Evolutionary conservation across 371 early-diverging fungal genomes (phyloP).

Genomic region (Rozella allomycis): DNA sequence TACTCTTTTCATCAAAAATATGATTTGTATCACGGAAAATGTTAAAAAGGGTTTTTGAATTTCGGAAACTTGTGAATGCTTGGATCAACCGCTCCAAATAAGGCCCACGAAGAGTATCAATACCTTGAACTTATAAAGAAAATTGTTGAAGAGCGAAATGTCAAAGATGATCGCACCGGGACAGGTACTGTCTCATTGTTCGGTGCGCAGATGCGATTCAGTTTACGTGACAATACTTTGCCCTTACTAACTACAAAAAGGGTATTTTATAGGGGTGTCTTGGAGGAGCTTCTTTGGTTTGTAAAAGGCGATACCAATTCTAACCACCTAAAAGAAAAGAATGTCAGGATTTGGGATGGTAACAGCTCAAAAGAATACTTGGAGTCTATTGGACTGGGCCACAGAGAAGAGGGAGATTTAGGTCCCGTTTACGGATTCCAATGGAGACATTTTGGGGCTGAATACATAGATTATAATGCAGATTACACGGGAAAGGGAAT

Average conservation of each 20-base stretch:
- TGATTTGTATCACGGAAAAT: too few relatives aligned
- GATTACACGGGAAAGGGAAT: constrained; percentile 86
- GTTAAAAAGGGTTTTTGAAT: too few relatives aligned
- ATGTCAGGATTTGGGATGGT: constrained; percentile 92
- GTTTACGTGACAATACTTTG: constrained; percentile 46
- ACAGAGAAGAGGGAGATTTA: constrained; percentile 77
- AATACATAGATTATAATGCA: constrained; percentile 60
- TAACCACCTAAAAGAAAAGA: constrained; percentile 49
- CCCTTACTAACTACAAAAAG: constrained; percentile 96
- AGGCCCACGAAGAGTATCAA: constrained; percentile 54
- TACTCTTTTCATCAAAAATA: too few relatives aligned
- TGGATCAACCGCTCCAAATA: too few relatives aligned
- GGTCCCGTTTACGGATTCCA: constrained; percentile 99
- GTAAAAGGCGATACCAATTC: constrained; percentile 81
- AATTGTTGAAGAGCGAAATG: constrained; percentile 55
- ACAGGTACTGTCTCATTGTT: constrained; percentile 88
- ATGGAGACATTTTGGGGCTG: constrained; percentile 98
- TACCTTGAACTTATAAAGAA: constrained; percentile 65
- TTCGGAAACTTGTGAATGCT: too few relatives aligned
- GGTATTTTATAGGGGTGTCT: constrained; percentile 69
- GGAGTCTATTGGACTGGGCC: constrained; percentile 53
- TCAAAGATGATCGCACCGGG: constrained; percentile 80
- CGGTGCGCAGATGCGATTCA: constrained; percentile 83
- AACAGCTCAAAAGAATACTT: constrained; percentile 85
- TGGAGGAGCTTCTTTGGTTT: constrained; percentile 96